phyloP scores from a whole-genome alignment of 176 grass and related monocot species.

The Phragmites australis region DNA sequence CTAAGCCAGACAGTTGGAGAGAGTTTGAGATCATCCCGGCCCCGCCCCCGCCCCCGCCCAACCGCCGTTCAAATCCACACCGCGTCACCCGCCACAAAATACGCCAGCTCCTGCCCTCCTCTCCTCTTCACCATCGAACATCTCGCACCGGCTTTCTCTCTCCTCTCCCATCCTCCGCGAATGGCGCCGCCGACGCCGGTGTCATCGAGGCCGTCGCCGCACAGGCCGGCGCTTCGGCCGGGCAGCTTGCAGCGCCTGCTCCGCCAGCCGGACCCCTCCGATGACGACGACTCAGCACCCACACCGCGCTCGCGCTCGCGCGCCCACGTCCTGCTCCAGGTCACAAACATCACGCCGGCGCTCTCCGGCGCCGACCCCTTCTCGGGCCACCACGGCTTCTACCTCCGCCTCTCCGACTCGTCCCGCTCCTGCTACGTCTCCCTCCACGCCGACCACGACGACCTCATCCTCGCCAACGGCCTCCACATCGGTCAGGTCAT shows the following conservation, averaged over 20 bases:
- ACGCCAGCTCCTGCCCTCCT: not conserved
- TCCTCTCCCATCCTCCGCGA: not conserved
- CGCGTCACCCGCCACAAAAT: constrained; percentile 48
- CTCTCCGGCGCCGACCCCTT: constrained; percentile 65
- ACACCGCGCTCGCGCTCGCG: constrained; percentile 16
- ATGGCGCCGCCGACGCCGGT: constrained; percentile 33
- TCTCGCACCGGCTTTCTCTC: constrained; percentile 1
- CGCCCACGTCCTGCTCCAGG: constrained; percentile 57
- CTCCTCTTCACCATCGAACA: constrained; percentile 9
- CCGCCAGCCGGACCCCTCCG: constrained; percentile 44
- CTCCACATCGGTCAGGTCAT: constrained; percentile 89
- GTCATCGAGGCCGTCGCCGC: constrained; percentile 21
- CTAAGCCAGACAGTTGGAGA: too few species aligned
- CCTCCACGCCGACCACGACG: constrained; percentile 65
- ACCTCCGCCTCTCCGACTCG: constrained; percentile 82
- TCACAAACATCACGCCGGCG: constrained; percentile 77
- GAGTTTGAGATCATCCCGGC: too few species aligned
- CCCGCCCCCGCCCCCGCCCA: too few species aligned
- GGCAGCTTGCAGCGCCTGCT: constrained; percentile 72
- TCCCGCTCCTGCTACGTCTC: constrained; percentile 84
- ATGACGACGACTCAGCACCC: constrained; percentile 26
- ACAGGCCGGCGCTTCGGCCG: constrained; percentile 63
- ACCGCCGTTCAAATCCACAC: constrained; percentile 46
- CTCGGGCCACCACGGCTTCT: constrained; percentile 78
- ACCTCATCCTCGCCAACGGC: constrained; percentile 77